Conservation (phyloP, 1,284 basidiomycete genomes). For the Moesziomyces antarcticus region DNA sequence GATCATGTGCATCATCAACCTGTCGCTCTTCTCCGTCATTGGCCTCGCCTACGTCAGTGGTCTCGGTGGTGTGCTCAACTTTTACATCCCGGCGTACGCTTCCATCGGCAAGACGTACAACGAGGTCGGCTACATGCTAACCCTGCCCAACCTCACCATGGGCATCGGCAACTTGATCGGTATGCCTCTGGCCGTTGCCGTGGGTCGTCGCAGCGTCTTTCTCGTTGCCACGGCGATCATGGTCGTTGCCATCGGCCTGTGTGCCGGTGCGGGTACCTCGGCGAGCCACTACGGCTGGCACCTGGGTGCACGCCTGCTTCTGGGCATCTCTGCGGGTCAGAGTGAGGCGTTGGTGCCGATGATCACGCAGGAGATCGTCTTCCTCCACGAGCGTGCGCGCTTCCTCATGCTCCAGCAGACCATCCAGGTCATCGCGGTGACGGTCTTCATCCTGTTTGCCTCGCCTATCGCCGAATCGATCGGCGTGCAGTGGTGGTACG, state of each 20-base stretch:
- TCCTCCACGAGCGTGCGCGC: constrained; percentile 14
- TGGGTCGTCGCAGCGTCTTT: constrained; percentile 16
- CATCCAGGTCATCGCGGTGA: constrained; percentile 15
- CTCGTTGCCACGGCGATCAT: constrained; percentile 18
- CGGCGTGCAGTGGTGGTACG: constrained; percentile 22
- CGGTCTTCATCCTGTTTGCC: constrained; percentile 18
- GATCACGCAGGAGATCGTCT: constrained; percentile 21
- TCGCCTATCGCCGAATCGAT: constrained; percentile 15
- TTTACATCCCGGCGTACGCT: constrained; percentile 19
- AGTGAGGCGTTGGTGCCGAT: constrained; percentile 17
- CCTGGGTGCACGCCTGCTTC: constrained; percentile 10
- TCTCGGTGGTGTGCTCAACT: constrained; percentile 14
- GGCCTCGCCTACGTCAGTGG: constrained; percentile 16
- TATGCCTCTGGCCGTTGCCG: constrained; percentile 15
- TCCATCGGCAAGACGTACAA: constrained; percentile 15
- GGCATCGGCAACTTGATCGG: constrained; percentile 18
- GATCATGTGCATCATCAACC: constrained; percentile 5
- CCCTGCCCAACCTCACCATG: constrained; percentile 19
- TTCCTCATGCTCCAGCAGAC: constrained; percentile 24
- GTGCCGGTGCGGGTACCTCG: constrained; percentile 9
- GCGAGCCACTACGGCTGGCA: constrained; percentile 9
- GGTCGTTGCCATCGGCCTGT: constrained; percentile 13
- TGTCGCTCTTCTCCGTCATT: constrained; percentile 16
- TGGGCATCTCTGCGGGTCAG: constrained; percentile 17
- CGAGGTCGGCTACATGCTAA: constrained; percentile 17